Evolutionary conservation across 331 rosid genomes (phyloP).

Genomic region (Malus hybrid): DNA sequence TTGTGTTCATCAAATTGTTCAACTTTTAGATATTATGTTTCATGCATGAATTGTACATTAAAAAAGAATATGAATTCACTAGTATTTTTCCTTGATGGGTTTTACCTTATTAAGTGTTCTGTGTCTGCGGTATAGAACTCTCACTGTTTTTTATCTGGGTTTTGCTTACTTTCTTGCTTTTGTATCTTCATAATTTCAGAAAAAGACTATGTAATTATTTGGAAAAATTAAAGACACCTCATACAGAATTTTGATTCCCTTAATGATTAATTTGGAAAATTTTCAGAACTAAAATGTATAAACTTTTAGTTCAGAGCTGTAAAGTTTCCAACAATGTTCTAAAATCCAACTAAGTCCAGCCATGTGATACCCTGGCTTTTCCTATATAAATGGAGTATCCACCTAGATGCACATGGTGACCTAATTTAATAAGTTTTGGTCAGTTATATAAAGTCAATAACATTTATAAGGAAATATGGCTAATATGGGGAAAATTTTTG

Average conservation of each 20-base stretch:
- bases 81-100: not conserved
- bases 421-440: not conserved
- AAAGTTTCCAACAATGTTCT: not conserved
- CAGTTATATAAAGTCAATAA: not conserved
- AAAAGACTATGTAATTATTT: not conserved
- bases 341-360: not conserved
- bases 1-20: not conserved
- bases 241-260: not conserved
- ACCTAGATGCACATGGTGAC: not conserved
- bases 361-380: conserved; percentile 4
- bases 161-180: not conserved
- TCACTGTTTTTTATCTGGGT: not conserved
- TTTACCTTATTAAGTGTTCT: not conserved
- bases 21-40: not conserved
- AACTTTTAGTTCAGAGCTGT: not conserved
- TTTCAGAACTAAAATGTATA: not conserved
- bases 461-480: not conserved
- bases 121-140: not conserved
- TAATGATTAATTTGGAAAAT: not conserved
- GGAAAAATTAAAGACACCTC: not conserved
- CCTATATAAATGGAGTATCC: not conserved
- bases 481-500: not conserved
- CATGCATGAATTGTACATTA: not conserved
- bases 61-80: not conserved
- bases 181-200: not conserved